Evolutionary conservation across 805 yeast genomes (phyloP).

Genomic region (Saturnispora diversa): DNA sequence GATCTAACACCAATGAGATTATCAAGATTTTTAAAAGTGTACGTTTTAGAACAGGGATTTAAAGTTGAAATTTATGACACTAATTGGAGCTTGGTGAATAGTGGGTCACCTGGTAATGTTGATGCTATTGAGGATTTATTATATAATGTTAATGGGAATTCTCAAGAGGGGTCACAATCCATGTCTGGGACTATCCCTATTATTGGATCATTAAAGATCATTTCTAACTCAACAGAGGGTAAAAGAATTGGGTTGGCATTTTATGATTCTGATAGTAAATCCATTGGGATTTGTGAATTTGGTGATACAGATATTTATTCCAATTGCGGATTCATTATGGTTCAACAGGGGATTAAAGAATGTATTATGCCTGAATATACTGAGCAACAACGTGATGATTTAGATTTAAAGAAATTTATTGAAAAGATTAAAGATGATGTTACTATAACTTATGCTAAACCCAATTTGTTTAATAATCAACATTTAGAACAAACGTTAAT

Average conservation of each 20-base stretch:
- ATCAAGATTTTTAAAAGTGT: constrained; percentile 51
- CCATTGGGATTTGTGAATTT: constrained; percentile 69
- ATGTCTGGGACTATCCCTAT: constrained; percentile 33
- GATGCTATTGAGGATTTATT: constrained; percentile 69
- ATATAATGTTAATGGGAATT: constrained; percentile 4
- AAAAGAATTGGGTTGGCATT: constrained; percentile 69
- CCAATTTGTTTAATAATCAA: constrained; percentile 50
- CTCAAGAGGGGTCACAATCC: constrained; percentile 31
- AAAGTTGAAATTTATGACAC: constrained; percentile 76
- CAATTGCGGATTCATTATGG: constrained; percentile 74
- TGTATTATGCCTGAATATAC: constrained; percentile 47
- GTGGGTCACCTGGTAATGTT: constrained; percentile 88
- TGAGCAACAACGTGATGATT: constrained; percentile 27
- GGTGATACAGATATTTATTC: constrained; percentile 82
- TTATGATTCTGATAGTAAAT: constrained; percentile 60
- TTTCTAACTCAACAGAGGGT: constrained; percentile 34
- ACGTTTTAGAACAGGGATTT: constrained; percentile 61
- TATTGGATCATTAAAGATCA: constrained; percentile 44
- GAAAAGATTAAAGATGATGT: constrained; percentile 74
- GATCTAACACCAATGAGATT: constrained; percentile 75
- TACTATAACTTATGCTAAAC: constrained; percentile 52
- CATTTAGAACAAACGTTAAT: constrained; percentile 72
- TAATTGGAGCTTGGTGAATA: constrained; percentile 46
- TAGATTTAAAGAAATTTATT: constrained; percentile 55
- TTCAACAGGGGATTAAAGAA: constrained; percentile 87